Evolutionary conservation across 192 early-diverging fungal genomes (phyloP), one percentile per base, ranked within the genome.

Genomic region (Coemansia sp.): DNA sequence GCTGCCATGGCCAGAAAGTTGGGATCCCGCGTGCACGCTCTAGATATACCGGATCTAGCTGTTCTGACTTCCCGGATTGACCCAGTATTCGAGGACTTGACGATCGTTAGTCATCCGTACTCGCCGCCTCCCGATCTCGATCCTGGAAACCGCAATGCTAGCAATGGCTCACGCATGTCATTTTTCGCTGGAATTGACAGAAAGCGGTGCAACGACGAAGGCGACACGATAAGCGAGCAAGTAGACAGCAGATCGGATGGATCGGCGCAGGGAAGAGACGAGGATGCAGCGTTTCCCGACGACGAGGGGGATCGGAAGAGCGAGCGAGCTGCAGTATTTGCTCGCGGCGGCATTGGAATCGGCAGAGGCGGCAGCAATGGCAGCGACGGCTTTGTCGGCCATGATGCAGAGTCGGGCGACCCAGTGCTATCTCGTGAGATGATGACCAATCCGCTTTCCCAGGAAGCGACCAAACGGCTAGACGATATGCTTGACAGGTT

Each of bases 51-150:
- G 2, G 81, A 83, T 48, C 75, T 72, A 69, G 56, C 81, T 15
- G 66, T 77, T 15, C 64, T 83, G 34, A 66, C 70, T 11, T 78
- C 81, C n/a, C 66, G 73, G 18, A 73, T 83, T 20, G 81, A 83
- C 23, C 72, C 81, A 14, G 35, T 75, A 5, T 63, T 83, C 20
- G 81, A 78, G 35, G 81, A 83, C 35, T 48, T 83, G 48, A 83
- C 81, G 12, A 83, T 83, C 49, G 76, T 83, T 26, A 75, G 81
- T 38, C 76, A 78, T 6, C 76, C 81, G 23, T 83, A 83, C 60
- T 64, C 64, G 15, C 81, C 81, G 24, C 81, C 81, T 15, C 76
- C 81, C 2, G 81, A 83, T 55, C 48, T 83, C 30, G 76, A 64
- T 9, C 20, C 66, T 0, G 38, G 41, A 6, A 66, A 24, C 6